These are phyloP conservation scores for Monilinia fructigena DNA, from an alignment of 2,329 filamentous ascomycete species.

Conservation along the genomic window DNA sequence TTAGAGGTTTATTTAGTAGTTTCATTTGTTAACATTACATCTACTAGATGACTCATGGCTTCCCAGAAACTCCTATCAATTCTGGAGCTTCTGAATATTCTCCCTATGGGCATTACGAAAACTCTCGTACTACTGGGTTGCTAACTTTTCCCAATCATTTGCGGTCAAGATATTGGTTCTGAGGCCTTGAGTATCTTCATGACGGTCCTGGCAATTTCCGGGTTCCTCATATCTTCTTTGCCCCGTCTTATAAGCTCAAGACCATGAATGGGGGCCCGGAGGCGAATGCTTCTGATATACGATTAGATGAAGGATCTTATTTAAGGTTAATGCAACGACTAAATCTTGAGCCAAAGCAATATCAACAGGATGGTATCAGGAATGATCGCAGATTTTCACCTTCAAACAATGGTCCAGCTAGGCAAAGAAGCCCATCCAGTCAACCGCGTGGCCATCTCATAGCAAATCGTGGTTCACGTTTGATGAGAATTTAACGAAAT, in stretches of 20 bases:
- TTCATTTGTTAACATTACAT: background rate
- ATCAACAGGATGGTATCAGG: background rate
- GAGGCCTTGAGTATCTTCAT: background rate
- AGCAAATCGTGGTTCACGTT: background rate
- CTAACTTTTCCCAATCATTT: background rate
- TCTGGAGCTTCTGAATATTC: background rate
- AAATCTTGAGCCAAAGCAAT: background rate
- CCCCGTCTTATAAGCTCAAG: background rate
- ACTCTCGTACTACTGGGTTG: rapidly evolving
- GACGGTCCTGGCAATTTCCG: background rate
- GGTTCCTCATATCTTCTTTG: constrained; percentile 3
- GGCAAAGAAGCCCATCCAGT: background rate
- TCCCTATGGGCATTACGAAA: background rate
- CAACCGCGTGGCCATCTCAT: background rate
- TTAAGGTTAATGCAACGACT: constrained; percentile 6
- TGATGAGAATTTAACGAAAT: no score
- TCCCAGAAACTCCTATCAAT: background rate
- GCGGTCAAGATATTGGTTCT: background rate
- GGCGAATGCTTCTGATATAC: background rate
- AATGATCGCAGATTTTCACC: background rate
- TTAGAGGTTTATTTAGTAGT: background rate
- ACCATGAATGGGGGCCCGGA: background rate
- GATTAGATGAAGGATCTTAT: constrained; percentile 8
- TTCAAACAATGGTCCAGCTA: background rate
- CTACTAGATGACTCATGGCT: constrained; percentile 1